These are phyloP conservation scores for Penicillium dipodomyicola DNA, from an alignment of 495 filamentous ascomycete species.

Conservation along the genomic window DNA sequence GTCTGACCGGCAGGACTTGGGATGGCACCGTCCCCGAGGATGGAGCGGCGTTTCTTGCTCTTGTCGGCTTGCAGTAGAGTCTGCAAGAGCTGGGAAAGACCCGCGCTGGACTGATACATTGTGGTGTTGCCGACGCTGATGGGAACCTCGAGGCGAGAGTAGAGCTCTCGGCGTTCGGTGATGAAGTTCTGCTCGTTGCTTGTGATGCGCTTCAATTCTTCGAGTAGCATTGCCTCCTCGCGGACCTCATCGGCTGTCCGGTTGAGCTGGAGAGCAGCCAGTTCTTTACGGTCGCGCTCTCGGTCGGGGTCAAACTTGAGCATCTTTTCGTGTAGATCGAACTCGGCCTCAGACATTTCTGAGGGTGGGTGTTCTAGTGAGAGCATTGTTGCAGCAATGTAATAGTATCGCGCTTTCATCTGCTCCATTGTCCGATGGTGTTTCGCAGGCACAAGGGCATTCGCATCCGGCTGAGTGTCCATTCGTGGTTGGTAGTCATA, in stretches of 20 bases:
- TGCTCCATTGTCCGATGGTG: constrained; percentile 73
- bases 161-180: constrained; percentile 86
- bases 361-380: constrained; percentile 75
- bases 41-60: constrained; percentile 72
- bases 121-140: constrained; percentile 63
- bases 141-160: constrained; percentile 77
- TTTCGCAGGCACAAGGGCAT: constrained; percentile 42
- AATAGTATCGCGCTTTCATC: constrained; percentile 87
- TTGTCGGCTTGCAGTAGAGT: constrained; percentile 78
- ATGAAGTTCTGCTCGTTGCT: constrained; percentile 76
- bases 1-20: constrained; percentile 51
- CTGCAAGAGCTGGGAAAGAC: constrained; percentile 73
- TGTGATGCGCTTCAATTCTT: constrained; percentile 87
- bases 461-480: constrained; percentile 38
- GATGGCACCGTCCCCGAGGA: constrained; percentile 55
- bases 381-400: constrained; percentile 80
- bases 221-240: constrained; percentile 84
- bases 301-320: constrained; percentile 75
- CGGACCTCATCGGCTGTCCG: constrained; percentile 82
- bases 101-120: constrained; percentile 74
- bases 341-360: constrained; percentile 82
- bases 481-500: constrained; percentile 69
- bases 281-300: constrained; percentile 76
- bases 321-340: constrained; percentile 76
- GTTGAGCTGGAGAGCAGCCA: constrained; percentile 72